Evolutionary conservation across 805 yeast genomes (phyloP), one percentile per base, ranked within the genome.

Genomic region (Metschnikowia aberdeeniae): DNA sequence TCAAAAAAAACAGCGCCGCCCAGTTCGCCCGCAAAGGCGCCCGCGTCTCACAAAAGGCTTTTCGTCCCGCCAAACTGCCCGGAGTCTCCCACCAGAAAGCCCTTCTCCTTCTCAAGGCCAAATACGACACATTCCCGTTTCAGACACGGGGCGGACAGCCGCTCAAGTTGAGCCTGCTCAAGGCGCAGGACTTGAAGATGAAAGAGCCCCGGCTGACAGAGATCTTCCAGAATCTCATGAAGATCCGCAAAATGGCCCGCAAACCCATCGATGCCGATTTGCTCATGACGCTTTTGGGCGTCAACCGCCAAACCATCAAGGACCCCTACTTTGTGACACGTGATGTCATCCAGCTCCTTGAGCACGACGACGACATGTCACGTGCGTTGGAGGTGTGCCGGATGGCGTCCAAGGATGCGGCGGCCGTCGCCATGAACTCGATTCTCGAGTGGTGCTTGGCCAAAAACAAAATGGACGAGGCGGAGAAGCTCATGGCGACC

Each of bases 381-480:
- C 76, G 85, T 46, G 90, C 90, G 0, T 45, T 73, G 22, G 68
- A 67, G 52, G 60, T 81, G n/a, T 67, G 76, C 3, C 67, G 72
- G 35, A 49, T 80, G 10, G 78, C 84, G 0, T 54, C 60, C 8
- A 61, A 67, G 26, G 57, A 56, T 2, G 70, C 72, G 31, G 87
- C 86, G 7, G 52, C 70, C 0, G 86, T 81, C 28, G 86, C 80
- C 1, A 75, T 80, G 78, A 86, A 86, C 51, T 70, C 75, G n/a
- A 69, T 86, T 0, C 59, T 81, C 56, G 72, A 75, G 47, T 73
- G 79, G 67, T 66, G 73, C 34, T 61, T 82, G 4, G 59, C 60
- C 6, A 54, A 66, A 7, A 70, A 74, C 2, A 71, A 73, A 19
- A 59, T 73, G 0, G 71, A 73, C 36, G 70, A 68, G 6, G 84